A percentile compares a stretch with the other conserved stretches of the same genome.
phyloP scores from a whole-genome alignment of 768 basidiomycete genomes.

The Tylopilus felleus region DNA sequence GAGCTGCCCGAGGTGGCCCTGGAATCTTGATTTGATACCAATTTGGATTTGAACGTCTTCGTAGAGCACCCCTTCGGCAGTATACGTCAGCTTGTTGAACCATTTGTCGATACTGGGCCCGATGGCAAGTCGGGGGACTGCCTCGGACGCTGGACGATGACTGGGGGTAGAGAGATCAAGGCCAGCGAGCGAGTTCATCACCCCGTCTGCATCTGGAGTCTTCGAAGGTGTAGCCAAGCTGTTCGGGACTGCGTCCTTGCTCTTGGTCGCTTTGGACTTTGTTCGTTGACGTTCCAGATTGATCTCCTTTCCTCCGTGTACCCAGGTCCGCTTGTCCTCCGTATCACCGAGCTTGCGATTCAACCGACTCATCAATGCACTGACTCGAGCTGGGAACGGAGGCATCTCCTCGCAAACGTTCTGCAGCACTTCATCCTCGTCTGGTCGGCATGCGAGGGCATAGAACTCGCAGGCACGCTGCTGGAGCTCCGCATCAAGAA shows the following conservation, averaged over 20 bases:
- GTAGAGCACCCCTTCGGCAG: slow-evolving; percentile 84
- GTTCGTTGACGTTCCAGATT: slow-evolving; percentile 73
- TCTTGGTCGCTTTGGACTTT: slow-evolving; percentile 46
- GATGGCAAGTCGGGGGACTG: slow-evolving; percentile 51
- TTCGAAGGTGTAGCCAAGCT: slow-evolving; percentile 37
- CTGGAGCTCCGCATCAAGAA: slow-evolving; percentile 94
- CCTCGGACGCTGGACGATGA: slow-evolving; percentile 16
- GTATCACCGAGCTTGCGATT: slow-evolving; percentile 89
- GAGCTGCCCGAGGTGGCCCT: slow-evolving; percentile 89
- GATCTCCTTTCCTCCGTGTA: slow-evolving; percentile 91
- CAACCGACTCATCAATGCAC: slow-evolving; percentile 80
- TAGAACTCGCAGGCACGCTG: slow-evolving; percentile 99
- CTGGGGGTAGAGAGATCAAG: slow-evolving; percentile 56
- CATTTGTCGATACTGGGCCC: slow-evolving; percentile 82
- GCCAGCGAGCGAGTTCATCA: slow-evolving; percentile 77
- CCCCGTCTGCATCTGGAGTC: slow-evolving; percentile 44
- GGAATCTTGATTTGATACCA: slow-evolving; percentile 94
- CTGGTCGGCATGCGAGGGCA: slow-evolving; percentile 76
- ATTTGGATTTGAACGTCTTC: slow-evolving; percentile 96
- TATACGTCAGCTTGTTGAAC: slow-evolving; percentile 81
- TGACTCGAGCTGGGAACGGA: slow-evolving; percentile 93
- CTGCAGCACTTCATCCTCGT: slow-evolving; percentile 90
- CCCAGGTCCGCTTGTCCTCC: slow-evolving; percentile 95
- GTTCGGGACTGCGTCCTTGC: slow-evolving; percentile 32
- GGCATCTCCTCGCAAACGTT: slow-evolving; percentile 99